These are phyloP conservation scores for Vitis vinifera DNA, from an alignment of 164 flowering plant species.

Conservation along the genomic window ASM3070453v1 NC_081821.1:17118501-17119000, in stretches of 20 bases:
- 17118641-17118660: slow-evolving; percentile 6
- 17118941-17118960: no score
- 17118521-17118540: no score
- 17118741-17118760: slow-evolving; percentile 16
- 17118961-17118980: no score
- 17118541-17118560: no score
- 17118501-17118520: no score
- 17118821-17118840: slow-evolving; percentile 24
- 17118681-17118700: slow-evolving; percentile 40
- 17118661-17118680: slow-evolving; percentile 62
- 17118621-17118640: no score
- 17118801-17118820: slow-evolving; percentile 29
- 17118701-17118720: slow-evolving; percentile 9
- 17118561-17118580: no score
- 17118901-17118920: no score
- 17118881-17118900: no score
- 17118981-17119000: no score
- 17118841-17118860: slow-evolving; percentile 14
- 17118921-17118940: no score
- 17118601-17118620: slow-evolving; percentile 59
- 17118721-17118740: slow-evolving; percentile 6
- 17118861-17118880: no score
- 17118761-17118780: slow-evolving; percentile 23
- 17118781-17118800: slow-evolving; percentile 19
- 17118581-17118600: slow-evolving; percentile 29